Base-by-base conservation (phyloP, 2,329 filamentous ascomycete genomes). In the Stagonosporopsis rhizophila region DNA sequence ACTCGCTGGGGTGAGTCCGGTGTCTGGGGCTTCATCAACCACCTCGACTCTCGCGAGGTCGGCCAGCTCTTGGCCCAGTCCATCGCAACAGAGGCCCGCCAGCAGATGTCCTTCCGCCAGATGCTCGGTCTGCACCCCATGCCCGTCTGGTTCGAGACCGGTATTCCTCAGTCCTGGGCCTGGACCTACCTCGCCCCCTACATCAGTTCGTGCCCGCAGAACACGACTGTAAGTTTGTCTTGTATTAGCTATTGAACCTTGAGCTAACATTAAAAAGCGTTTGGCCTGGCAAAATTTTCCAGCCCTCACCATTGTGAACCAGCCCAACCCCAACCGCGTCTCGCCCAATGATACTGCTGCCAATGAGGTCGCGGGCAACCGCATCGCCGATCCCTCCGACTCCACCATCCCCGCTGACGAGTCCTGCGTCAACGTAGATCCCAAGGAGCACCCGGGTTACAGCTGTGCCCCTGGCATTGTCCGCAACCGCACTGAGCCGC, bases 201-300 rank as follows among this genome's bases (percentile, higher is more conserved):
- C 75, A 93, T 96, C 74, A 87, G 85, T 32, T 88, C 83, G 5
- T 96, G 91, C 74, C 91, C 91, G 0, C 78, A 77, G 39, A 86
- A 89, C 72, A 87, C 88, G 64, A 94, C 90, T 1, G 44, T 46
- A 37, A 46, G 44, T 11, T 25, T 12, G 3, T 25, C 42, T 4
- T 25, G 5, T 12, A 35, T 17, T 19, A 35, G 17, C 14, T 6
- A 35, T n/a, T 5, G 11, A n/a, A n/a, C 25, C 3, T 45, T 7
- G 5, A 35, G 30, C 45, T 48, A 32, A 48, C 17, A 15, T 19
- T 14, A 25, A 25, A 19, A 4, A 45, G 42, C 86, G 90, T 6
- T 80, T 96, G 27, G 83, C 87, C 22, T 96, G 91, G 91, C 89
- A 94, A 73, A 96, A 96, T 79, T 93, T 91, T 78, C 91, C 91